Conservation (phyloP, 2,329 filamentous ascomycete species). For the Byssothecium circinans region DNA sequence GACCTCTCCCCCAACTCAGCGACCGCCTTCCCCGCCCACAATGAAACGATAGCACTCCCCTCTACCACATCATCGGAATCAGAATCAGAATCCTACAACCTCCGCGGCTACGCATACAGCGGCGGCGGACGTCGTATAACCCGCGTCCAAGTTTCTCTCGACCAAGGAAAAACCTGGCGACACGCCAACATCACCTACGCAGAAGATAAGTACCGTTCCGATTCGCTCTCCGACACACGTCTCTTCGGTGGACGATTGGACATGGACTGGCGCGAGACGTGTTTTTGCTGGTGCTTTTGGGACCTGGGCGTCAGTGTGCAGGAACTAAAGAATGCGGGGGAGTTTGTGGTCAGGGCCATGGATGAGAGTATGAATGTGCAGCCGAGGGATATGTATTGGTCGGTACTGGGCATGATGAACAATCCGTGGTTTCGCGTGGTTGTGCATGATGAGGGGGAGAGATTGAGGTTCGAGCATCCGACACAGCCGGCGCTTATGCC, state of each 20-base stretch:
- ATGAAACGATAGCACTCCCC: constrained; percentile 65
- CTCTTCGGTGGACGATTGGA: constrained; percentile 78
- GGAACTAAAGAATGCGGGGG: constrained; percentile 65
- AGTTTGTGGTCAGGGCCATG: constrained; percentile 83
- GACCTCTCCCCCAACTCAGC: constrained; percentile 88
- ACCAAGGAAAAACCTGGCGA: constrained; percentile 79
- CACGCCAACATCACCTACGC: constrained; percentile 78
- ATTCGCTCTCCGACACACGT: constrained; percentile 62
- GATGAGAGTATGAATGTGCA: constrained; percentile 86
- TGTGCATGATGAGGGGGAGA: constrained; percentile 67
- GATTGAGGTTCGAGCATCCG: constrained; percentile 81
- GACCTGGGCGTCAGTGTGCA: constrained; percentile 66
- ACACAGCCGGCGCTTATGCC: constrained; percentile 76
- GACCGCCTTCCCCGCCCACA: constrained; percentile 76
- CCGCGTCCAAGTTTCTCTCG: constrained; percentile 78
- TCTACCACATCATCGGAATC: constrained; percentile 32
- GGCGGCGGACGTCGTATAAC: constrained; percentile 85
- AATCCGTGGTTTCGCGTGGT: constrained; percentile 89
- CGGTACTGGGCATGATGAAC: constrained; percentile 95
- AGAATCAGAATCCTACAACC: constrained; percentile 59
- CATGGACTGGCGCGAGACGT: constrained; percentile 77
- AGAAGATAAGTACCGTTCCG: constrained; percentile 80
- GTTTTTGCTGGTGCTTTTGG: constrained; percentile 95
- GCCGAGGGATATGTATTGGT: constrained; percentile 95
- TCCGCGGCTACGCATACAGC: constrained; percentile 83